Conservation (phyloP, 331 rosid genomes). For the Quercus tomentella region DNA sequence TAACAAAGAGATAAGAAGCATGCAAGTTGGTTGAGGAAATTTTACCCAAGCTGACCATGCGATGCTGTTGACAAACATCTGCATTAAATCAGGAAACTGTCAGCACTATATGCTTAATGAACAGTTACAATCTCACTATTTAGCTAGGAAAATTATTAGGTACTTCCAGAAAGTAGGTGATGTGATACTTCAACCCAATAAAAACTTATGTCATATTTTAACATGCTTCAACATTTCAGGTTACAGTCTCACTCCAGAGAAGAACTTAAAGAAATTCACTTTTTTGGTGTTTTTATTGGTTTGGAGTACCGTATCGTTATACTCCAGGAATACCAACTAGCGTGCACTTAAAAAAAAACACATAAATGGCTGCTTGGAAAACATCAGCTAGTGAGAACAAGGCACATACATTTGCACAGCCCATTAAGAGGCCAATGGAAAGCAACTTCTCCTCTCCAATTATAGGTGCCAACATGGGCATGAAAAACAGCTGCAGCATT, state of each 20-base stretch:
- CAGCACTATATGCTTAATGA: neutral
- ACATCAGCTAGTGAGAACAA: neutral
- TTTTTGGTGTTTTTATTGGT: too few species aligned
- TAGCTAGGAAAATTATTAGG: neutral
- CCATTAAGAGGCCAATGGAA: conserved; percentile 59
- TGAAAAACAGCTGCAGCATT: conserved; percentile 52
- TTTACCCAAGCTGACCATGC: conserved; percentile 85
- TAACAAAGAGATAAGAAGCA: neutral
- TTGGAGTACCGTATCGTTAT: too few species aligned
- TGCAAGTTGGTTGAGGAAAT: neutral
- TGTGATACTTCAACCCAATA: too few species aligned
- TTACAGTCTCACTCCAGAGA: too few species aligned
- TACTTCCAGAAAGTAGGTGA: too few species aligned
- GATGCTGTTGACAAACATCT: conserved; percentile 53
- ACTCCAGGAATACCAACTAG: too few species aligned
- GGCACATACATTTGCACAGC: conserved; percentile 46
- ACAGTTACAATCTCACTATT: neutral
- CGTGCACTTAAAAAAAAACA: neutral
- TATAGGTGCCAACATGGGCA: conserved; percentile 62
- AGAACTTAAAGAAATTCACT: too few species aligned
- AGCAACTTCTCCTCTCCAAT: conserved; percentile 75
- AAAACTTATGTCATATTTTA: too few species aligned
- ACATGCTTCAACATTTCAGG: too few species aligned
- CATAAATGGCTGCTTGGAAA: neutral
- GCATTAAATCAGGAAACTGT: conserved; percentile 34